These are phyloP conservation scores for Aaosphaeria arxii DNA, from an alignment of 2,329 filamentous ascomycete genomes.

Conservation along the genomic window DNA sequence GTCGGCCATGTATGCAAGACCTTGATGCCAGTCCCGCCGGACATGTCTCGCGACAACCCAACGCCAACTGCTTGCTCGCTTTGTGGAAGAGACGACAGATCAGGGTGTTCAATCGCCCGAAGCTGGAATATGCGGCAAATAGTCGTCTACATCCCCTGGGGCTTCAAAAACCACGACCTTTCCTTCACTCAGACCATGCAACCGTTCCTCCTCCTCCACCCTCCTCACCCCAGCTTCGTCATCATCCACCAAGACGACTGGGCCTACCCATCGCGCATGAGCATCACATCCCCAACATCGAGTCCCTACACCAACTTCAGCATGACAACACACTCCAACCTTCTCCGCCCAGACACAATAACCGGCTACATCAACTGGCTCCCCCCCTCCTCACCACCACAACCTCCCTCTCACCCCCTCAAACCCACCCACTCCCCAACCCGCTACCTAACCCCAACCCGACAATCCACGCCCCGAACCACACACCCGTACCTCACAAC, in stretches of 20 bases:
- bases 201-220: background rate
- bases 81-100: background rate
- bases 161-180: background rate
- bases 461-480: background rate
- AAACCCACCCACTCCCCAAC: background rate
- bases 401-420: background rate
- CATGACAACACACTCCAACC: background rate
- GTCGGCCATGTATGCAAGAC: slow-evolving; percentile 7
- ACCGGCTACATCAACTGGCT: background rate
- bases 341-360: background rate
- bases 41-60: background rate
- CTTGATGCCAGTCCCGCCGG: slow-evolving; percentile 1
- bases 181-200: background rate
- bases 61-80: background rate
- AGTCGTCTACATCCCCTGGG: slow-evolving; percentile 3
- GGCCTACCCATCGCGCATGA: background rate
- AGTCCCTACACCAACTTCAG: too few species aligned
- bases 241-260: background rate
- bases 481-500: slow-evolving; percentile 2
- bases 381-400: background rate
- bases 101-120: background rate
- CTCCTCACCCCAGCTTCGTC: background rate
- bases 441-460: background rate
- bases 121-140: slow-evolving; percentile 5
- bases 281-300: background rate